Conservation (phyloP, 2,329 filamentous ascomycete species). For the Penicillium olsonii region DNA sequence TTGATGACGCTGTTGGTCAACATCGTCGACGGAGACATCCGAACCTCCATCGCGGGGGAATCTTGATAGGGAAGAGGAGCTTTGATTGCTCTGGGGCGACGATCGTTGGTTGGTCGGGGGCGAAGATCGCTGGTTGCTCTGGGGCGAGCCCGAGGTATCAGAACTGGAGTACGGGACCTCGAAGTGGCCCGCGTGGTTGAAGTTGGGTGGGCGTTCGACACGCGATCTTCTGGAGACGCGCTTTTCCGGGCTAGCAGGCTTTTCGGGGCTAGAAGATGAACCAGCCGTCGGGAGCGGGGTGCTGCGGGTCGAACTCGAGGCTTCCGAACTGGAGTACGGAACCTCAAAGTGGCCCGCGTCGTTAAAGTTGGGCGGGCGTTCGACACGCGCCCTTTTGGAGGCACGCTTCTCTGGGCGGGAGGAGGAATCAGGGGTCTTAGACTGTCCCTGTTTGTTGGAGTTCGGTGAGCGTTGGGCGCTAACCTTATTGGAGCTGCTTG, state of each 20-base stretch:
- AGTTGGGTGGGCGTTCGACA: neutral
- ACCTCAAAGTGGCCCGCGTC: neutral
- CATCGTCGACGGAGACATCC: neutral
- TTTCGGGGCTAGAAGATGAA: too few species aligned
- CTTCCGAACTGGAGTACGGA: neutral
- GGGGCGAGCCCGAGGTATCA: neutral
- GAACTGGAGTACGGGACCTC: neutral
- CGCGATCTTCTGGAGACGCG: neutral
- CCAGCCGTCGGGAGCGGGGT: neutral
- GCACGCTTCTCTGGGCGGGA: neutral
- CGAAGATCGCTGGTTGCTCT: neutral
- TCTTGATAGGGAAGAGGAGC: too few species aligned
- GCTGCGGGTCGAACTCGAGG: neutral
- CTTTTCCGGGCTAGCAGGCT: neutral
- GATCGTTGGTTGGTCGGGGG: neutral
- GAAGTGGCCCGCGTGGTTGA: neutral
- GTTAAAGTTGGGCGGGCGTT: neutral
- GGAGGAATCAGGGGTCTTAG: neutral
- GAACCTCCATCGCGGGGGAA: too few species aligned
- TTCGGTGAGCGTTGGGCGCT: slow-evolving; percentile 5
- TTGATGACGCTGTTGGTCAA: neutral
- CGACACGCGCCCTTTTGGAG: neutral
- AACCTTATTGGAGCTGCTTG: neutral
- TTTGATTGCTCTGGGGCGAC: neutral
- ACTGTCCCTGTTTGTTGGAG: slow-evolving; percentile 17